Evolutionary conservation across 495 filamentous ascomycete species (phyloP), one percentile per base, ranked within the genome.

Genomic region (Massariosphaeria phaeospora): DNA sequence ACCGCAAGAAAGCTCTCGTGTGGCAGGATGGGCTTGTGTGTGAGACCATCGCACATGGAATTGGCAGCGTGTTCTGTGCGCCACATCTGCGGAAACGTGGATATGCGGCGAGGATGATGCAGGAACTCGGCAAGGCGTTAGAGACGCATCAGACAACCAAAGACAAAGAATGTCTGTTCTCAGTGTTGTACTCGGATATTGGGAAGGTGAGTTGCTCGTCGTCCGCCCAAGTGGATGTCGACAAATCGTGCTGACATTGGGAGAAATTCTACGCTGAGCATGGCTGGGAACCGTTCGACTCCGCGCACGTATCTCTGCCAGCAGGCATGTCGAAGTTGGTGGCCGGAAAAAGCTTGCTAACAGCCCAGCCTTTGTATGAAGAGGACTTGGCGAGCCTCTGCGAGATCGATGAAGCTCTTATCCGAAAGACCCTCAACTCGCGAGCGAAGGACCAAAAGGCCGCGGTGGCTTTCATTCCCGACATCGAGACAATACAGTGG

Each of bases 181-280:
- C 84, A 8, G 79, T 91, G 21, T 70, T 98, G 27, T 98, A 84
- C 70, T 96, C 91, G 9, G 93, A 98, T 68, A 96, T 98, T 62
- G 93, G 93, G 3, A 95, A 94, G 74, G 76, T 76, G 47, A 40
- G 43, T 61, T 39, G 30, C 25, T 29, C 20, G 1, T 21, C 3
- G 2, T 15, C 35, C 15, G 12, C 15, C n/a, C 25, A 15, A 23
- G 5, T 7, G 13, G 30, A 26, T 35, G 15, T 24, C 15, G 29
- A 33, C 17, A 17, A 1, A 27, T 45, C 17, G 21, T 21, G 15
- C 29, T 47, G 27, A 47, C n/a, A 26, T 17, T 4, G 8, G 49
- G 18, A 78, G 74, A 69, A 69, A n/a, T 96, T 94, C 69, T 98
- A 96, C 68, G 79, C 88, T 7, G 77, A 75, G 44, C 78, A 80